Conservation (phyloP, 176 grass and related monocot genomes). For the Hordeum vulgare region DNA sequence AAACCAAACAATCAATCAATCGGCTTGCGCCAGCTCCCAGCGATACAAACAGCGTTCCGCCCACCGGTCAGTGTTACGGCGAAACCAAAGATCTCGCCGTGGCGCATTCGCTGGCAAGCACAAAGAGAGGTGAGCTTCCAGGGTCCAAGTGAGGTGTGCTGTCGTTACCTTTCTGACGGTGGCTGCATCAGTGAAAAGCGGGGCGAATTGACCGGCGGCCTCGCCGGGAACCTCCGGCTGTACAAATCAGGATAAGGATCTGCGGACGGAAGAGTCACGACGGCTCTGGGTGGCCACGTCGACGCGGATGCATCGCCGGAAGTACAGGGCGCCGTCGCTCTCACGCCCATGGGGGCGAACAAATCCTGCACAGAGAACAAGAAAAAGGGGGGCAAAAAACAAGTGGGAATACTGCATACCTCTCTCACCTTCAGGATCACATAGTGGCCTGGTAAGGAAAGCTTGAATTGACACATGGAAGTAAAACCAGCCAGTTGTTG, state of each 20-base stretch:
- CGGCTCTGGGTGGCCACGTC: constrained; percentile 42
- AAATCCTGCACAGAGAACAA: constrained; percentile 27
- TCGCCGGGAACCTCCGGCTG: constrained; percentile 23
- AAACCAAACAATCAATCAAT: constrained; percentile 2
- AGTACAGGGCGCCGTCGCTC: constrained; percentile 23
- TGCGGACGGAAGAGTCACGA: constrained; percentile 39
- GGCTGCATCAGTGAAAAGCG: constrained; percentile 49
- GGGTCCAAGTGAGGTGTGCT: constrained; percentile 23
- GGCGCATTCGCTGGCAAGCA: constrained; percentile 14
- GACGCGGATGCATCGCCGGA: constrained; percentile 16
- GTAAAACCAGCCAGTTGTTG: constrained; percentile 7
- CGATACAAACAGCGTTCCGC: too few relatives aligned
- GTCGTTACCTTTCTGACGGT: constrained; percentile 27
- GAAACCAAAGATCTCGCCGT: constrained; percentile 4
- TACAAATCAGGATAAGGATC: constrained; percentile 48
- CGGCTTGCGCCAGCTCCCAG: not conserved
- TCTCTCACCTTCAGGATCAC: constrained; percentile 21
- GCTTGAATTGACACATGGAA: constrained; percentile 14
- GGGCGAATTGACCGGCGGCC: constrained; percentile 36
- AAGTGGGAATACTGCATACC: not conserved
- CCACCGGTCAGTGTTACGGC: not conserved
- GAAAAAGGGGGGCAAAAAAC: constrained; percentile 1
- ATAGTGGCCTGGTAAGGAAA: constrained; percentile 30
- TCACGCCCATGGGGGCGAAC: not conserved
- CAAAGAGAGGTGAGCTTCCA: constrained; percentile 13